Conservation (phyloP, 805 yeast species). For the Metschnikowia vanudenii region DNA sequence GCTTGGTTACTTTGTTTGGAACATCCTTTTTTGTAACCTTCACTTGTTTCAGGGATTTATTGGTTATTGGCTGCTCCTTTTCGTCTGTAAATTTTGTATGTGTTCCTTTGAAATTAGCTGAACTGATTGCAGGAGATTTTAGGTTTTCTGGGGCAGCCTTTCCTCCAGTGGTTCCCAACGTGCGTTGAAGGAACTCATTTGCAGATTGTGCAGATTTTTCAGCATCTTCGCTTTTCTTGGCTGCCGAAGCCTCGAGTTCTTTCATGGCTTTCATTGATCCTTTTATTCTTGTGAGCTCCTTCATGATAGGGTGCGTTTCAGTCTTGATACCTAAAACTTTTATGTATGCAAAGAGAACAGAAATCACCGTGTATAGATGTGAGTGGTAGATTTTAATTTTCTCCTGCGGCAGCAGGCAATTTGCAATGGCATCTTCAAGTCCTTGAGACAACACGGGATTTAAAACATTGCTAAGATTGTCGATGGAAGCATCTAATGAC, state of each 20-base stretch:
- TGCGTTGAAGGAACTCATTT: slow-evolving; percentile 44
- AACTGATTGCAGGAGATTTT: slow-evolving; percentile 51
- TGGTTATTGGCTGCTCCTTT: not conserved
- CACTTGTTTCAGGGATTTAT: not conserved
- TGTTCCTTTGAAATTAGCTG: slow-evolving; percentile 50
- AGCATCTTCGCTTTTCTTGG: slow-evolving; percentile 20
- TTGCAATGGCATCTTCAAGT: slow-evolving; percentile 37
- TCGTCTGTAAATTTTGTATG: slow-evolving; percentile 48
- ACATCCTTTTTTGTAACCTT: not conserved
- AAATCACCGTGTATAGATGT: slow-evolving; percentile 52
- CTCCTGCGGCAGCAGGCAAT: slow-evolving; percentile 21
- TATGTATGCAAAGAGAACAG: slow-evolving; percentile 57
- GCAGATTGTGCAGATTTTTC: slow-evolving; percentile 37
- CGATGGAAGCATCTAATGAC: slow-evolving; percentile 38
- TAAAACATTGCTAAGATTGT: slow-evolving; percentile 34
- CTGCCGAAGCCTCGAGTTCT: slow-evolving; percentile 27
- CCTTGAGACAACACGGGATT: slow-evolving; percentile 37
- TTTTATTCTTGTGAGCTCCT: slow-evolving; percentile 64
- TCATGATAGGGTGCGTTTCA: slow-evolving; percentile 60
- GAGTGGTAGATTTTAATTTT: slow-evolving; percentile 35
- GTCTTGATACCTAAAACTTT: slow-evolving; percentile 59
- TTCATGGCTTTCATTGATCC: slow-evolving; percentile 62
- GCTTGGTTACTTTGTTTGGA: slow-evolving; percentile 5
- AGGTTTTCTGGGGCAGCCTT: slow-evolving; percentile 28
- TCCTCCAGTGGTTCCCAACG: slow-evolving; percentile 40